Conservation (phyloP, 2,329 filamentous ascomycete species). For the Hypoxylon sp. region DNA sequence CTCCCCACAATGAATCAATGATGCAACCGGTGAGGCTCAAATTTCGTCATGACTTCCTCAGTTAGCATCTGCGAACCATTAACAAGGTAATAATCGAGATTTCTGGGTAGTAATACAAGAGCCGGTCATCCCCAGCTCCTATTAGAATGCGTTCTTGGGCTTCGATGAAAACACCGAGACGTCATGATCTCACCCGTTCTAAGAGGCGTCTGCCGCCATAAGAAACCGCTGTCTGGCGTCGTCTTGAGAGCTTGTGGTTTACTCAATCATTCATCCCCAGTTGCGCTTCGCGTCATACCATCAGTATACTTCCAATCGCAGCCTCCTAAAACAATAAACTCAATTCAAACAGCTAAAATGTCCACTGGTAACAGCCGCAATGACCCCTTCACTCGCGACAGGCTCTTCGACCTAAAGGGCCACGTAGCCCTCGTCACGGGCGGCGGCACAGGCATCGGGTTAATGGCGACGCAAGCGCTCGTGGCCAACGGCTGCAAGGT, state of each 20-base stretch:
- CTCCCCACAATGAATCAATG: constrained; percentile 43
- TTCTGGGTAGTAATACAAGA: constrained; percentile 20
- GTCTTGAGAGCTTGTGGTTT: constrained; percentile 23
- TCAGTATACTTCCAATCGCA: constrained; percentile 17
- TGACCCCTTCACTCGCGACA: constrained; percentile 55
- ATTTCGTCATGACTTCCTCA: constrained; percentile 45
- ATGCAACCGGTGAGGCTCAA: constrained; percentile 30
- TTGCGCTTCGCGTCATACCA: constrained; percentile 6
- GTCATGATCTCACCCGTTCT: constrained; percentile 48
- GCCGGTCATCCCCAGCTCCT: constrained; percentile 1
- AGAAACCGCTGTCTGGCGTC: constrained; percentile 32
- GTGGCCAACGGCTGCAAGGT: constrained; percentile 78
- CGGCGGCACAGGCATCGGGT: constrained; percentile 74
- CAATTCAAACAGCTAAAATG: constrained; percentile 45
- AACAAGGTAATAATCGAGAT: constrained; percentile 11
- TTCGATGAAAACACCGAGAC: constrained; percentile 41
- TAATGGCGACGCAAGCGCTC: constrained; percentile 78
- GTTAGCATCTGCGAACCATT: neutral
- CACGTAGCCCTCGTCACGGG: constrained; percentile 64
- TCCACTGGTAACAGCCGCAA: constrained; percentile 50
- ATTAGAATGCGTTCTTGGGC: constrained; percentile 25
- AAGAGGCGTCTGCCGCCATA: constrained; percentile 40
- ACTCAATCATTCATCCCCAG: constrained; percentile 3
- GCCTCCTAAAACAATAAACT: constrained; percentile 6
- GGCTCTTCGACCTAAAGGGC: constrained; percentile 61